Conservation (phyloP, 257 asterid genomes). For the Solanum habrochaites region DNA sequence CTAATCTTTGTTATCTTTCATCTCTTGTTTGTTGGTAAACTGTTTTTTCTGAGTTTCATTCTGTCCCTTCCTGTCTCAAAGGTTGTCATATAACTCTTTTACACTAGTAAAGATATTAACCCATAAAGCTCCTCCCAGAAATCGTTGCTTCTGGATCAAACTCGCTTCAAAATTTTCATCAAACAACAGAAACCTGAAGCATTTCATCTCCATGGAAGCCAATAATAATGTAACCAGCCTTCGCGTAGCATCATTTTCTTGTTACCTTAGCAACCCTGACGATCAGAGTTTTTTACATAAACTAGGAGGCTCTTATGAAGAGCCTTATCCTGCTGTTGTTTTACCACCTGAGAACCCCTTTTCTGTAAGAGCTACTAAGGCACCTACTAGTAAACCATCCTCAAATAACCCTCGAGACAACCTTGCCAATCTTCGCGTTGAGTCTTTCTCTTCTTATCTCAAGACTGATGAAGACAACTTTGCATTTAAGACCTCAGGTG, state of each 20-base stretch:
- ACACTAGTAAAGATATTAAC: not conserved
- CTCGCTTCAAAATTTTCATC: not conserved
- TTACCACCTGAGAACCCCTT: not conserved
- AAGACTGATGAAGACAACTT: conserved; percentile 25
- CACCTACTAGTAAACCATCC: conserved; percentile 13
- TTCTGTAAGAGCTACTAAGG: conserved; percentile 11
- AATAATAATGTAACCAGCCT: conserved; percentile 31
- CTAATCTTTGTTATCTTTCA: not conserved
- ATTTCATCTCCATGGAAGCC: conserved; percentile 34
- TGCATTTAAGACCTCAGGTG: conserved; percentile 25
- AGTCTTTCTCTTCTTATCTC: conserved; percentile 22
- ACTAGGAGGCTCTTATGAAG: conserved; percentile 21
- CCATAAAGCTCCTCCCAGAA: not conserved
- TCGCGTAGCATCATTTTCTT: conserved; percentile 78
- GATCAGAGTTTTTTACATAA: conserved; percentile 31
- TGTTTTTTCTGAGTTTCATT: not conserved
- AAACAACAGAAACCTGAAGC: not conserved
- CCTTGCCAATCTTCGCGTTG: conserved; percentile 15
- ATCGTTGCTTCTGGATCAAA: not conserved
- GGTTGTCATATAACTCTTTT: not conserved
- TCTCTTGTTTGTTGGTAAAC: not conserved
- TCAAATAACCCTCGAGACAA: conserved; percentile 4
- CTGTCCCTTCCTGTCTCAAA: not conserved
- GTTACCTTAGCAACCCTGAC: conserved; percentile 49
- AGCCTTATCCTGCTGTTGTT: conserved; percentile 8